Evolutionary conservation across 345 rosid genomes (phyloP), one percentile per base, ranked within the genome.

Genomic region (Corymbia maculata): DNA sequence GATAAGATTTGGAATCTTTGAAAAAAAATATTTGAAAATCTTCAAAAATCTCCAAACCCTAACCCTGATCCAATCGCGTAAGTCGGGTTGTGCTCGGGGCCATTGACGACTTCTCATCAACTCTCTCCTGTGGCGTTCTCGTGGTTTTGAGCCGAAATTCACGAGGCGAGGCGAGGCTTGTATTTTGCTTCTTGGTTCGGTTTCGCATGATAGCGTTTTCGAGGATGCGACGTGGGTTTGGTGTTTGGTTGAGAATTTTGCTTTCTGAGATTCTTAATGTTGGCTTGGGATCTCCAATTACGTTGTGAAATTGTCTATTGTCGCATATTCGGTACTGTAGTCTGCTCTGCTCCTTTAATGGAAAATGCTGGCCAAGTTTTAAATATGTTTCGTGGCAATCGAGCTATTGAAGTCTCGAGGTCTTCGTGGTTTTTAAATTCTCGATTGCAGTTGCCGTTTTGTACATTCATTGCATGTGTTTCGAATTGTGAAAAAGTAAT

Each of bases 61-160:
- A 51, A 51, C 52, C 52, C 52, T 51, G 52, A 36, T 92, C 98
- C 30, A 88, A 90, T 45, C 93, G 90, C 86, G 95, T 96, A 52
- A 87, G 92, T 88, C 24, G 64, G 64, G 64, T 32, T 80, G 50
- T 51, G 36, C 64, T 50, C 28, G 36, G 80, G 14, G 6, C 9
- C 52, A 51, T 15, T 13, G 52, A 47, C 42, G 42, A 36, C 42
- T 36, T 36, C 42, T 36, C 42, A 36, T 36, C 42, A 36, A 36
- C 42, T 36, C 42, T 36, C 42, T 36, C 42, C 42, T 5, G 6
- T 51, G 59, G 15, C 1, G 49, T 52, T 51, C 51, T 24, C 5
- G 1, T 57, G 68, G 24, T 86, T 42, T 19, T 86, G 79, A 47
- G 66, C 51, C 52, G 2, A 24, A 24, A 36, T 82, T 17, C 68